Conservation (phyloP, 1,139 yeast genomes). For the Yamadazyma blattariae region DNA sequence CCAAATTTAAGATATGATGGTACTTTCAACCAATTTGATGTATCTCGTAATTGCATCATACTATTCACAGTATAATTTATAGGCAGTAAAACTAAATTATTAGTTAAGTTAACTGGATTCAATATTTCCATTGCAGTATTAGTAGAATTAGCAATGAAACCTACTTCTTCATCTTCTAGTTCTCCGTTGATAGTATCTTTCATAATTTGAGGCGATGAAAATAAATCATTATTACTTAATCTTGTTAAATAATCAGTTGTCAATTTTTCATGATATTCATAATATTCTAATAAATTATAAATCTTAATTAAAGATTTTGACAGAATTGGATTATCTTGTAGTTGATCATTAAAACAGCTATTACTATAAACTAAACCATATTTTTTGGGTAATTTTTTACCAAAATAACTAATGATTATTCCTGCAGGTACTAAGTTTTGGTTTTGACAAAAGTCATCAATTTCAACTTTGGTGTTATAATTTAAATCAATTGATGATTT, state of each 20-base stretch:
- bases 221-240: conserved; percentile 18
- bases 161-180: conserved; percentile 8
- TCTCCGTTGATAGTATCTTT: conserved; percentile 14
- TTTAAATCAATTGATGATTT: conserved; percentile 28
- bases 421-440: conserved; percentile 18
- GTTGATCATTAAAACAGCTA: conserved; percentile 11
- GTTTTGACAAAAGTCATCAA: conserved; percentile 13
- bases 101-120: conserved; percentile 35
- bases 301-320: conserved; percentile 21
- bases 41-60: conserved; percentile 20
- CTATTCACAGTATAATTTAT: conserved; percentile 36
- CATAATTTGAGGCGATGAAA: conserved; percentile 15
- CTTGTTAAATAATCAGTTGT: conserved; percentile 17
- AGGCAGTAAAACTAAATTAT: conserved; percentile 39
- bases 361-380: conserved; percentile 30
- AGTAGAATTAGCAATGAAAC: conserved; percentile 12
- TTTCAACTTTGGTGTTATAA: conserved; percentile 15
- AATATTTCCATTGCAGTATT: conserved; percentile 26
- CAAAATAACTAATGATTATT: conserved; percentile 25
- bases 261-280: conserved; percentile 30
- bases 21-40: conserved; percentile 22
- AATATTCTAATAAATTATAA: conserved; percentile 33
- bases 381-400: conserved; percentile 25
- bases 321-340: conserved; percentile 8
- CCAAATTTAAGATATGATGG: conserved; percentile 22